Evolutionary conservation across 441 rosid genomes (phyloP), one percentile per base, ranked within the genome.

Genomic region (Aquilaria agallochum): DNA sequence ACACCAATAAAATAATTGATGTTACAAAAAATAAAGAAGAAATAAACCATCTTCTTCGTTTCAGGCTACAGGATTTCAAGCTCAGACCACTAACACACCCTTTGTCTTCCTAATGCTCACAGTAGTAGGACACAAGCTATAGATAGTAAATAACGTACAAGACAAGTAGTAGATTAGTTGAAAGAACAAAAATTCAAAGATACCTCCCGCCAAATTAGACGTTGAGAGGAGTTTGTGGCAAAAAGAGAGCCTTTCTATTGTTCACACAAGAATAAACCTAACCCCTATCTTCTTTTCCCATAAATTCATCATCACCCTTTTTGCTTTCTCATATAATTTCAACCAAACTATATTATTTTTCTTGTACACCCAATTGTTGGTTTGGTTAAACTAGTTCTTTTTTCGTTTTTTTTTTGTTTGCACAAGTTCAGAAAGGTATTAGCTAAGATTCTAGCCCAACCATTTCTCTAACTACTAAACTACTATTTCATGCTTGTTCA

Each of bases 241-340:
- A 63, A 77, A 81, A 75, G 76, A 74, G 76, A 72, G 73, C 71
- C 71, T 48, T 64, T 44, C 15, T 10, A 50, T 44, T 40, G 42
- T 60, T 14, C 9, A 31, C 15, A 63, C 58, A n/a, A 52, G 64
- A 44, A 56, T 65, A 62, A 45, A 83, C 85, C 83, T 68, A 73
- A 68, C 72, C 71, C 75, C 70, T 83, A 80, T 78, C 86, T 75
- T 72, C 84, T 80, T 81, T 73, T 60, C 67, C 71, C 82, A 76
- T 79, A 66, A 64, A 68, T 75, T 67, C 80, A 73, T 74, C 70
- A 70, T 64, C 58, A 50, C 56, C 61, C 55, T 64, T 51, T 53
- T 60, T 59, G 3, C 47, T 40, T 49, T 53, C 33, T 12, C 55
- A 63, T 11, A 57, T 55, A 11, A 54, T 53, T 32, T 72, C 65